These are phyloP conservation scores for Candida verbasci DNA, from an alignment of 805 yeast species.

Conservation along the genomic window DNA sequence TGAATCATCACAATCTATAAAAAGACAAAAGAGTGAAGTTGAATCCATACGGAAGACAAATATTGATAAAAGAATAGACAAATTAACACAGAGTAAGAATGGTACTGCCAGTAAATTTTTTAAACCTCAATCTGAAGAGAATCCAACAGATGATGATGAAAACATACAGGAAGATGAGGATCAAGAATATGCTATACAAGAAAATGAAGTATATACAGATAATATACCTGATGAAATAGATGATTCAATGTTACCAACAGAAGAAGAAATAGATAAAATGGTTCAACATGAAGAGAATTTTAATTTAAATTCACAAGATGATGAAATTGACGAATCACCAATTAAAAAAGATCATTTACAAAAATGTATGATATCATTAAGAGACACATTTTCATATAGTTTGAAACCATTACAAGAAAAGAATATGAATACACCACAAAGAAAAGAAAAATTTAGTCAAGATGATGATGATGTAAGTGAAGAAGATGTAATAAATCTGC, in stretches of 20 bases:
- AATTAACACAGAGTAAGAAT: background rate
- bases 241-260: constrained; percentile 1
- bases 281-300: constrained; percentile 8
- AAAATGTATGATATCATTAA: background rate
- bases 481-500: background rate
- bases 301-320: constrained; percentile 25
- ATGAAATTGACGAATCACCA: constrained; percentile 41
- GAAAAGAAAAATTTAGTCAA: constrained; percentile 3
- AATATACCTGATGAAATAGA: constrained; percentile 1
- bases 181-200: constrained; percentile 2
- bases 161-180: no score
- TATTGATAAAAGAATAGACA: background rate
- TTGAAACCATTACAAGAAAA: constrained; percentile 1
- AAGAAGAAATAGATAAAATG: background rate
- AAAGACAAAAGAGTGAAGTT: background rate
- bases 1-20: background rate
- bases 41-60: background rate
- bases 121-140: background rate
- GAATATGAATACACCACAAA: background rate
- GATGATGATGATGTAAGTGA: constrained; percentile 2
- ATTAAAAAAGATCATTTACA: constrained; percentile 12
- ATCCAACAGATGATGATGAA: constrained; percentile 2
- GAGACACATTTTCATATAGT: constrained; percentile 1
- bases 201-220: constrained; percentile 2
- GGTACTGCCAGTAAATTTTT: constrained; percentile 2